phyloP scores from a whole-genome alignment of 2,329 filamentous ascomycete genomes.

The Aureobasidium vineae region DNA sequence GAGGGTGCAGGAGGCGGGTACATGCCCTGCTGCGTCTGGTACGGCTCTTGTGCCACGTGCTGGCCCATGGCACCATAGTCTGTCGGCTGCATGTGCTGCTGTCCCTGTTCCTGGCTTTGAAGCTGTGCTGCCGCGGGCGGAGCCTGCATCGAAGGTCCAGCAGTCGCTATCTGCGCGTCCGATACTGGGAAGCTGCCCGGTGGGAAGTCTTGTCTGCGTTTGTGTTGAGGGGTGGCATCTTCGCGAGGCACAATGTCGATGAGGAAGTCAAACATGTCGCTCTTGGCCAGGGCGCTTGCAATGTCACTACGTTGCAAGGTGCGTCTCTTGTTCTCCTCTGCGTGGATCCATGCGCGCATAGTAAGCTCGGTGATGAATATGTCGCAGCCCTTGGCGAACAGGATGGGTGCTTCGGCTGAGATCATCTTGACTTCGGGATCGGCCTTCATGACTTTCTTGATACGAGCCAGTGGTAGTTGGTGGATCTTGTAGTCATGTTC shows the following conservation, averaged over 20 bases:
- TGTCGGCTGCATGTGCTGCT: conserved; percentile 29
- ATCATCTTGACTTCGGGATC: conserved; percentile 99
- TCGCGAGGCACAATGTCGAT: conserved; percentile 98
- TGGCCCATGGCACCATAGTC: conserved; percentile 39
- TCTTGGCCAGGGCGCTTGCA: conserved; percentile 91
- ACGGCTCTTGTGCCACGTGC: conserved; percentile 47
- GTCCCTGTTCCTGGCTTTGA: conserved; percentile 35
- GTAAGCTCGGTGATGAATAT: conserved; percentile 99
- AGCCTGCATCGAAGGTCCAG: conserved; percentile 38
- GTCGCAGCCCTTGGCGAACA: conserved; percentile 98
- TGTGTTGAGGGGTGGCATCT: conserved; percentile 82
- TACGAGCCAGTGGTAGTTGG: conserved; percentile 92
- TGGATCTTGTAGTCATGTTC: conserved; percentile 98
- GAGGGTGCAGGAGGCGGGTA: conserved; percentile 79
- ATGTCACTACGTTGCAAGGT: conserved; percentile 96
- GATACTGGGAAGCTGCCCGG: conserved; percentile 47
- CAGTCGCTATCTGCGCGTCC: conserved; percentile 51
- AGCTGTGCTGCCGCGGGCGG: conserved; percentile 33
- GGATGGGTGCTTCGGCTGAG: conserved; percentile 92
- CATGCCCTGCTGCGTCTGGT: conserved; percentile 75
- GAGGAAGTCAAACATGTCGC: conserved; percentile 99
- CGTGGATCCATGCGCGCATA: conserved; percentile 99
- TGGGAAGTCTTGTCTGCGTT: conserved; percentile 55
- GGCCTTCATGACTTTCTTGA: conserved; percentile 99
- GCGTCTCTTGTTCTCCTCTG: conserved; percentile 96